Conservation (phyloP, 2,329 filamentous ascomycete genomes). For the Fusarium sp. region DNA sequence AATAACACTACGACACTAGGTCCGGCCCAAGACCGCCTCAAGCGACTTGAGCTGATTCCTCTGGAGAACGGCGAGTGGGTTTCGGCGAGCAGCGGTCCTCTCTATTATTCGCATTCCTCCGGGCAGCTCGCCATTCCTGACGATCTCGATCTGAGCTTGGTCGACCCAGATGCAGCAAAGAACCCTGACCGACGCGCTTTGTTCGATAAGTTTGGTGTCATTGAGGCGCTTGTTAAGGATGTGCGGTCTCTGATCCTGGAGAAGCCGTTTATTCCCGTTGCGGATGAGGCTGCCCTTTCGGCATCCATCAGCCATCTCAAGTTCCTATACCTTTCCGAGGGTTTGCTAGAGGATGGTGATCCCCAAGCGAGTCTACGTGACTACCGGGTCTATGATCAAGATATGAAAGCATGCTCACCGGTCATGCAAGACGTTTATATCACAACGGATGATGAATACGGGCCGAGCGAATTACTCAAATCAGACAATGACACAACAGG, state of each 20-base stretch:
- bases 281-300: not conserved
- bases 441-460: constrained; percentile 23
- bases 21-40: not conserved
- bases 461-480: constrained; percentile 21
- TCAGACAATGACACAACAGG: not conserved
- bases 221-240: constrained; percentile 19
- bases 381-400: constrained; percentile 23
- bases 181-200: constrained; percentile 31
- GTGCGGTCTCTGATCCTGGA: constrained; percentile 23
- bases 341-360: not conserved
- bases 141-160: constrained; percentile 23
- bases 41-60: constrained; percentile 30
- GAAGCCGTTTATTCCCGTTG: not conserved
- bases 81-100: constrained; percentile 6
- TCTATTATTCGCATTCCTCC: constrained; percentile 33
- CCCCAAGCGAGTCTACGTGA: not conserved
- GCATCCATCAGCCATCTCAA: constrained; percentile 26
- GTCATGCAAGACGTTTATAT: constrained; percentile 28
- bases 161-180: constrained; percentile 16
- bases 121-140: constrained; percentile 23
- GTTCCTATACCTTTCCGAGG: constrained; percentile 41
- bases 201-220: constrained; percentile 34
- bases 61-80: constrained; percentile 36
- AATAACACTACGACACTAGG: not conserved
- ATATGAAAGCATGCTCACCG: not conserved